Base-by-base conservation (phyloP, 257 asterid species). In the Striga asiatica region DNA sequence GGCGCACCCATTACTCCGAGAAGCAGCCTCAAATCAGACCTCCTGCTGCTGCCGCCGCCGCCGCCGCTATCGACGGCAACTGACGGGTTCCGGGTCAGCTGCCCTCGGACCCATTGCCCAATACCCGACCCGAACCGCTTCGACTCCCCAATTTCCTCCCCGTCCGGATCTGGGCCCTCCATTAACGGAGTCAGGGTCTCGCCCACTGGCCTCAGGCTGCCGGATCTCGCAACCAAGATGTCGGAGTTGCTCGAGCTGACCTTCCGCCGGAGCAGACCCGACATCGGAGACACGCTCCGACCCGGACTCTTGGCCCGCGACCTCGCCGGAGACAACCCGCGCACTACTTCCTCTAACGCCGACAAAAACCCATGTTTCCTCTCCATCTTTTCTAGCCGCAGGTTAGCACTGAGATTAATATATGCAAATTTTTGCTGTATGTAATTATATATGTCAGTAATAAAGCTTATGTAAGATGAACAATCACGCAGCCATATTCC, bases 1-100 rank as follows among this genome's bases (percentile, higher is more conserved):
- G 98, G 96, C 23, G 96, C 96, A 14, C 96, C 96, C 98, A 89
- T 83, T 10, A 86, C 96, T 8, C 98, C 96, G 24, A 89, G 95
- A 75, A 89, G 71, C 53, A 89, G 62, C 61, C 98, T 69, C 81
- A 84, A 81, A 77, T 91, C 98, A 50, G 96, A 83, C 83, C 83
- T 73, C 79, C 57, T 78, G 54, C 66, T 67, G 61, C 43, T 67
- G 61, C 43, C 38, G 43, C 54, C 61, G 41, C 71, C 88, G 27
- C 42, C 71, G 54, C 66, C 78, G 55, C 17, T 66, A 64, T n/a
- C n/a, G n/a, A 78, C 67, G 32, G 84, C 65, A 8, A 72, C 67
- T 8, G 96, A 86, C 1, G 95, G 80, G 51, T 71, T 74, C 28
- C 95, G 77, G 6, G 66, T 65, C 34, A 85, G 76, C 66, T 85